phyloP scores from a whole-genome alignment of 176 grass and related monocot species.

The Echinochloa phyllopogon region DNA sequence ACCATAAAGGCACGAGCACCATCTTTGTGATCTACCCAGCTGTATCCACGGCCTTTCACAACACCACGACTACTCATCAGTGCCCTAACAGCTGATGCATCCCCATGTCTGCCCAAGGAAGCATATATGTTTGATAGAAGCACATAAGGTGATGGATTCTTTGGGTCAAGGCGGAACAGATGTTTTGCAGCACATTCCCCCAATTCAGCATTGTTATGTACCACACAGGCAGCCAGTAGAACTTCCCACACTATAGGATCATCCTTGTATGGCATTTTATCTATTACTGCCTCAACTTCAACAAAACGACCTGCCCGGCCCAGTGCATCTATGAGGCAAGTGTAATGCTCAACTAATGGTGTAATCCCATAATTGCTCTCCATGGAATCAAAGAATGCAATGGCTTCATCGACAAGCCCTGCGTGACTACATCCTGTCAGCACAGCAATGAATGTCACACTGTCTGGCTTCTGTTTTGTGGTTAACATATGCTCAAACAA shows the following conservation, averaged over 20 bases:
- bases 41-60: conserved; percentile 72
- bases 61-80: conserved; percentile 75
- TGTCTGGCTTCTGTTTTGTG: conserved; percentile 73
- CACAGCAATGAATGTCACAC: conserved; percentile 77
- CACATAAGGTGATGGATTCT: conserved; percentile 78
- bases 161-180: conserved; percentile 69
- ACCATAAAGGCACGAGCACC: conserved; percentile 72
- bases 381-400: conserved; percentile 72
- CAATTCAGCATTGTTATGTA: conserved; percentile 76
- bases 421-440: conserved; percentile 81
- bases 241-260: conserved; percentile 88
- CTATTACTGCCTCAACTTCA: conserved; percentile 68
- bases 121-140: conserved; percentile 98
- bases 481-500: conserved; percentile 79
- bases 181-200: conserved; percentile 69
- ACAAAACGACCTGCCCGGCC: conserved; percentile 68
- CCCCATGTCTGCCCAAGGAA: conserved; percentile 63
- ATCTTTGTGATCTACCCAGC: conserved; percentile 79
- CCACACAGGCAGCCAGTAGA: conserved; percentile 75
- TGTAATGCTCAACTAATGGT: conserved; percentile 80
- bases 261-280: conserved; percentile 68
- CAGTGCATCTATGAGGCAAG: conserved; percentile 85
- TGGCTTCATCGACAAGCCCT: conserved; percentile 65
- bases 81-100: conserved; percentile 69
- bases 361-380: conserved; percentile 55